phyloP scores from a whole-genome alignment of 345 rosid species.

The Angophora floribunda region DNA sequence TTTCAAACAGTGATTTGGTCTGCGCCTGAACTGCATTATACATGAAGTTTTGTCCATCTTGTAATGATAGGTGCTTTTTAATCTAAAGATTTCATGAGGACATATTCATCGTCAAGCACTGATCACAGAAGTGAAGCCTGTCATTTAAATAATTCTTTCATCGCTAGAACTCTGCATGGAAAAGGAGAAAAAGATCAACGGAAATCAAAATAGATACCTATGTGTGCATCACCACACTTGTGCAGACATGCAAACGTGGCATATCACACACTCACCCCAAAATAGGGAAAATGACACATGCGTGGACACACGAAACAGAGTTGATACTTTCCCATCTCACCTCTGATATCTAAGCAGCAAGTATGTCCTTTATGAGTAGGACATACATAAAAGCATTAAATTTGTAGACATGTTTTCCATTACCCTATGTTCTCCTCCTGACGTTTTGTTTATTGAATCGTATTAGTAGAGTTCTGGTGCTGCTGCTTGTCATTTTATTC shows the following conservation, averaged over 20 bases:
- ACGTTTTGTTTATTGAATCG: background rate
- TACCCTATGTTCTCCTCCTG: background rate
- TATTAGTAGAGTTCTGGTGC: background rate
- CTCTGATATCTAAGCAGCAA: background rate
- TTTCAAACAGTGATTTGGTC: background rate
- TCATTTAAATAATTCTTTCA: conserved; percentile 23
- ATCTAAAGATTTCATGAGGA: background rate
- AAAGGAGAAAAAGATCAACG: background rate
- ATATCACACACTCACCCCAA: background rate
- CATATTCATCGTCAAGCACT: background rate
- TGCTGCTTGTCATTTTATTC: background rate
- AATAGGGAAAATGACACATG: background rate
- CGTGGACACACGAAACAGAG: background rate
- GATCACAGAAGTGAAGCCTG: background rate
- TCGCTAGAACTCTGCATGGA: conserved; percentile 26
- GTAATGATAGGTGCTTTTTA: background rate
- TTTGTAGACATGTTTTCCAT: background rate
- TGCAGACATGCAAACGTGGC: background rate
- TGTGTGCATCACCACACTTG: background rate
- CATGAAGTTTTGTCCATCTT: background rate
- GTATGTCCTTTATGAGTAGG: background rate
- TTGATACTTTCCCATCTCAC: background rate
- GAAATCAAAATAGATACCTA: background rate
- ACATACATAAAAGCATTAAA: background rate
- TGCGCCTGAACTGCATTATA: background rate